Evolutionary conservation across 805 yeast genomes (phyloP).

Genomic region (Allodekkera sacchari): DNA sequence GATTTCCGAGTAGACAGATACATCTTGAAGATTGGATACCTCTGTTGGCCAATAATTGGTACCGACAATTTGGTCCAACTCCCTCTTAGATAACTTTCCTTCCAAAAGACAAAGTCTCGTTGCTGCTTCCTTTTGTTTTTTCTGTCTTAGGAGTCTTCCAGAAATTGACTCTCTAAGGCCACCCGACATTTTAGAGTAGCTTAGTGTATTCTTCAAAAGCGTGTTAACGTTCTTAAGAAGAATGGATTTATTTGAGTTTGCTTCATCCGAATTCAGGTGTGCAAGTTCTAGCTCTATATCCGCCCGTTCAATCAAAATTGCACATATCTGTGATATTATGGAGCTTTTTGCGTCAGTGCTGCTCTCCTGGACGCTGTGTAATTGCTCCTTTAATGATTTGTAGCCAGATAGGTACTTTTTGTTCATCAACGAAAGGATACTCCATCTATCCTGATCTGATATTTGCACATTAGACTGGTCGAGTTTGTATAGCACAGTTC

Average conservation of each 20-base stretch:
- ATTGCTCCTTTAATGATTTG: slow-evolving; percentile 20
- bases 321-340: slow-evolving; percentile 28
- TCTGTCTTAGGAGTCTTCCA: slow-evolving; percentile 35
- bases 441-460: slow-evolving; percentile 28
- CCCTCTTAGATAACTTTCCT: slow-evolving; percentile 22
- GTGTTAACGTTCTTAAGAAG: slow-evolving; percentile 32
- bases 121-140: slow-evolving; percentile 36
- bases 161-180: slow-evolving; percentile 41
- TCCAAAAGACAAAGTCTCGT: slow-evolving; percentile 38
- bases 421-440: slow-evolving; percentile 29
- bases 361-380: slow-evolving; percentile 12
- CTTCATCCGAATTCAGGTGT: slow-evolving; percentile 24
- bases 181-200: slow-evolving; percentile 36
- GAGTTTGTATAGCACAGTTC: slow-evolving; percentile 32
- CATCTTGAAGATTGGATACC: slow-evolving; percentile 15
- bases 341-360: slow-evolving; percentile 14
- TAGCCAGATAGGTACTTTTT: slow-evolving; percentile 31
- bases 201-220: slow-evolving; percentile 38
- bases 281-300: slow-evolving; percentile 45
- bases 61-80: slow-evolving; percentile 20
- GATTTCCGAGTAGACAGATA: slow-evolving; percentile 12
- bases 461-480: slow-evolving; percentile 7
- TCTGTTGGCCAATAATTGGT: slow-evolving; percentile 21
- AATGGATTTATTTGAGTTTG: slow-evolving; percentile 23
- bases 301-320: slow-evolving; percentile 39